phyloP scores from a whole-genome alignment of 306 rosid genomes.

The Prunus armeniaca region DNA sequence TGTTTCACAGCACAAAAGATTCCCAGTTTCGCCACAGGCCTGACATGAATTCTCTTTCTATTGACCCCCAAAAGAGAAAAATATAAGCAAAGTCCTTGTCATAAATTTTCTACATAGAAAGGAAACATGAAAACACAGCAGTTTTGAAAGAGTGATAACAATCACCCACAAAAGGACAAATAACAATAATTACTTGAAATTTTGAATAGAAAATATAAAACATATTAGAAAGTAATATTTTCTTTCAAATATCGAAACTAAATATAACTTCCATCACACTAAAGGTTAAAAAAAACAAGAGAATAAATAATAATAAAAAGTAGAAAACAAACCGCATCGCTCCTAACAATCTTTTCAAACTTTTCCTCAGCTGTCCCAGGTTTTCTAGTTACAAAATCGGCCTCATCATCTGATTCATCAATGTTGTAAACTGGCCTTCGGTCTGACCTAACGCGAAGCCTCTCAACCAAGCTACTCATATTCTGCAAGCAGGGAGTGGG shows the following conservation, averaged over 20 bases:
- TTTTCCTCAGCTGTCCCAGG: conserved; percentile 53
- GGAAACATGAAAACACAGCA: background rate
- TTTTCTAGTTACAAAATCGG: conserved; percentile 59
- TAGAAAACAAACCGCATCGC: conserved; percentile 61
- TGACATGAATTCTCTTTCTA: conserved; percentile 94
- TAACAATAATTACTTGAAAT: background rate
- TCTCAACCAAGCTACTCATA: conserved; percentile 99
- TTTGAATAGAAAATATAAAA: background rate
- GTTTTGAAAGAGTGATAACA: background rate
- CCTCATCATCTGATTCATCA: conserved; percentile 92
- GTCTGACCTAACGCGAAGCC: conserved; percentile 95
- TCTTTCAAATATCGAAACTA: background rate
- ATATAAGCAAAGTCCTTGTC: background rate
- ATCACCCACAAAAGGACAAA: background rate
- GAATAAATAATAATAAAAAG: background rate
- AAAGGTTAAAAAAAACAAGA: background rate
- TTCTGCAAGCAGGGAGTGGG: conserved; percentile 32
- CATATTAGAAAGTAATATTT: background rate
- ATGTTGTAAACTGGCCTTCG: conserved; percentile 83
- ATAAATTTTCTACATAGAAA: background rate
- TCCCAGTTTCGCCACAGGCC: conserved; percentile 82
- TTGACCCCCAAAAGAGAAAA: conserved; percentile 8
- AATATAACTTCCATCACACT: background rate
- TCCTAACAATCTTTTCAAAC: conserved; percentile 75
- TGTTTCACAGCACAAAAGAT: conserved; percentile 77